A percentile compares a stretch with the other conserved stretches of the same genome.
Conservation (phyloP, 179 eudicot genomes). For the Camellia oleifera region DNA sequence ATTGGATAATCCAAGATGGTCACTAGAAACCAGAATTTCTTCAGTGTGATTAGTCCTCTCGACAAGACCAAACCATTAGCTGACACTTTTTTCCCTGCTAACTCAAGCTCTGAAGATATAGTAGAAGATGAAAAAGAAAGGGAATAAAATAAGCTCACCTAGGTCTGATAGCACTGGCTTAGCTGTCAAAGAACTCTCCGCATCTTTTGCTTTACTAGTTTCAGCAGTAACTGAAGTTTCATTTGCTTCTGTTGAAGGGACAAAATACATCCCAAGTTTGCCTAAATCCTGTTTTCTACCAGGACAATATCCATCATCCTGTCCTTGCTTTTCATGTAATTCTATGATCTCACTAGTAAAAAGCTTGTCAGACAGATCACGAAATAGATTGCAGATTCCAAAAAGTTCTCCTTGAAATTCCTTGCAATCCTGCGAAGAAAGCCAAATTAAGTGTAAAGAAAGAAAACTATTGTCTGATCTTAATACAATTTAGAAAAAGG, state of each 20-base stretch:
- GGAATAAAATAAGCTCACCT: conserved; percentile 46
- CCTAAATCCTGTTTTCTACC: conserved; percentile 27
- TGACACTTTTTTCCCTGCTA: background rate
- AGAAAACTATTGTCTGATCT: background rate
- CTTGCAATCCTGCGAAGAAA: conserved; percentile 68
- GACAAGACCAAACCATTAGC: background rate
- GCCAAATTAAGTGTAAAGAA: background rate
- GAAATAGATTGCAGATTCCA: conserved; percentile 86
- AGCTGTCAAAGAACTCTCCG: conserved; percentile 22
- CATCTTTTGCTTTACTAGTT: conserved; percentile 21
- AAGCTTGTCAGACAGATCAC: conserved; percentile 88
- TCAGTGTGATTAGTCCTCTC: no score
- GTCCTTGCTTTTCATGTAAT: conserved; percentile 54
- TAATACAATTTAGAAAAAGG: background rate
- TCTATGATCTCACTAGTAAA: conserved; percentile 93
- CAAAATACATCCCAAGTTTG: conserved; percentile 38
- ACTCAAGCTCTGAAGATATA: background rate
- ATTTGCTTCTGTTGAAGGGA: conserved; percentile 36
- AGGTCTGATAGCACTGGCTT: conserved; percentile 54
- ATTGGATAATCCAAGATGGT: no score
- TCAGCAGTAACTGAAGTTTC: conserved; percentile 22
- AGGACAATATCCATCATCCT: conserved; percentile 21
- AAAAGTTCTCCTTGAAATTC: conserved; percentile 95
- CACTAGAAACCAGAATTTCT: no score
- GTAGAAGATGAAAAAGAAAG: background rate